Conservation (phyloP, 371 early-diverging fungal genomes). For the Mucor circinelloides region DNA sequence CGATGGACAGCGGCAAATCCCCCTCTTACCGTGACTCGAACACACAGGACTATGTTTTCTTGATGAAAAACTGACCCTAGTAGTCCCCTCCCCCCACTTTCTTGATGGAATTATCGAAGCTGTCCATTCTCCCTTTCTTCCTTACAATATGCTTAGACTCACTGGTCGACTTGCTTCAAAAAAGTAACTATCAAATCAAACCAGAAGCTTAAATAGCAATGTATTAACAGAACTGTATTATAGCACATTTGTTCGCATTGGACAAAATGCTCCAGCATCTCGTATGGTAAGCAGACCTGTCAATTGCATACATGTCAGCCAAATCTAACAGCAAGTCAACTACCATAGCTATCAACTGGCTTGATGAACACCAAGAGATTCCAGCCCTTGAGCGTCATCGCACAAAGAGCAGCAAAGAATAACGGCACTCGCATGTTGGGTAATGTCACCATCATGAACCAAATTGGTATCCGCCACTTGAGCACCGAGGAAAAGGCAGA, state of each 20-base stretch:
- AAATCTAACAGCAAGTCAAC: background rate
- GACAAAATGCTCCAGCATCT: conserved; percentile 6
- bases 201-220: background rate
- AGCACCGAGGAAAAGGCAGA: conserved; percentile 19
- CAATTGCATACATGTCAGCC: background rate
- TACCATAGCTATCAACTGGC: conserved; percentile 25
- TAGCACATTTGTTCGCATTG: conserved; percentile 14
- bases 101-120: background rate
- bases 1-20: background rate
- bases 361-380: conserved; percentile 10
- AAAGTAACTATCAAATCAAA: background rate
- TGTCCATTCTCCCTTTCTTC: conserved; percentile 1
- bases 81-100: conserved; percentile 2
- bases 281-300: conserved; percentile 22
- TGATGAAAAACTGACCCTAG: conserved; percentile 4
- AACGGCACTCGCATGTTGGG: conserved; percentile 20
- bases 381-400: conserved; percentile 16
- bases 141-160: conserved; percentile 15
- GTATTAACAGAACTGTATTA: background rate
- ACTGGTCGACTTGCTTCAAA: conserved; percentile 7
- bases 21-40: background rate
- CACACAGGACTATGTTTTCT: conserved; percentile 1
- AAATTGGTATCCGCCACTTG: conserved; percentile 18
- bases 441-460: conserved; percentile 14
- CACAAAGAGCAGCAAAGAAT: conserved; percentile 18